Conservation (phyloP, 108 stramenopile species). For the Cyclotella kingstonii region DNA sequence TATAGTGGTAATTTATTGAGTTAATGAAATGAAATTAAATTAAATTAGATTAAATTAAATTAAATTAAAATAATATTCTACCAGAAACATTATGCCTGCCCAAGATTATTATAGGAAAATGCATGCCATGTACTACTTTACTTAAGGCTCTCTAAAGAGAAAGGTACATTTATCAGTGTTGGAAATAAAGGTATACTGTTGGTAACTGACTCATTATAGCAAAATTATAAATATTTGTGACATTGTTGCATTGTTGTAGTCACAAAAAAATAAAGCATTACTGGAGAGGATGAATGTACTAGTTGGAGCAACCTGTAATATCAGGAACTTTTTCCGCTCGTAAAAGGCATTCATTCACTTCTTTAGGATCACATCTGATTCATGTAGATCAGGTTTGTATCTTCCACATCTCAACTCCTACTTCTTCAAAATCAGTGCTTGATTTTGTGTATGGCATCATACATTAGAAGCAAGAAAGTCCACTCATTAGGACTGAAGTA, state of each 20-base stretch:
- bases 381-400: background rate
- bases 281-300: background rate
- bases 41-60: no score
- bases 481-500: background rate
- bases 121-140: no score
- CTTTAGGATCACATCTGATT: background rate
- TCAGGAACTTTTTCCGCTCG: slow-evolving; percentile 40
- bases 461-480: background rate
- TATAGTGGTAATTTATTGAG: no score
- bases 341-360: slow-evolving; percentile 6
- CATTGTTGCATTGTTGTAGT: slow-evolving; percentile 28
- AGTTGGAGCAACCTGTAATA: slow-evolving; percentile 25
- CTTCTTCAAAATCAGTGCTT: background rate
- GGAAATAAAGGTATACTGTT: no score
- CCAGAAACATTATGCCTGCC: no score
- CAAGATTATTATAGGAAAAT: no score
- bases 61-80: no score
- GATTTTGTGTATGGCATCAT: slow-evolving; percentile 37
- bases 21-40: no score
- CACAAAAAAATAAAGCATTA: slow-evolving; percentile 7
- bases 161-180: no score
- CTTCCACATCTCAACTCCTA: no score
- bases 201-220: no score
- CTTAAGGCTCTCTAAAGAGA: no score
- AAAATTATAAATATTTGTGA: background rate